Evolutionary conservation across 768 basidiomycete species (phyloP).

Genomic region (Boletus barrowsii): DNA sequence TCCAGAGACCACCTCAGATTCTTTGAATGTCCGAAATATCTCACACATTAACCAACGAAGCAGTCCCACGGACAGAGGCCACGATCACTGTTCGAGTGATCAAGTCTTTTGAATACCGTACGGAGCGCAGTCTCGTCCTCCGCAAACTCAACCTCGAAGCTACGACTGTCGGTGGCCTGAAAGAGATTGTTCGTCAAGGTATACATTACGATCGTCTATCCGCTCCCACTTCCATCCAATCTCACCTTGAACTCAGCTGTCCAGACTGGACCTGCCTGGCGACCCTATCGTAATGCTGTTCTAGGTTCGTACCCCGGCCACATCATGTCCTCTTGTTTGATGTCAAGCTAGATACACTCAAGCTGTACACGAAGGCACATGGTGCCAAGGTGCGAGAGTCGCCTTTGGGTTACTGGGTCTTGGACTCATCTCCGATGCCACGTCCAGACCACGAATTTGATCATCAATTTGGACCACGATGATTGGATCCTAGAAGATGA

Average conservation of each 20-base stretch:
- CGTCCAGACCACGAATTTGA: conserved; percentile 86
- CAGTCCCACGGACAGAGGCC: conserved; percentile 67
- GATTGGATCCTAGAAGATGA: conserved; percentile 86
- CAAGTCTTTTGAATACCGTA: conserved; percentile 92
- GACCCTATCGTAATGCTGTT: conserved; percentile 72
- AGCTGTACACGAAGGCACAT: conserved; percentile 92
- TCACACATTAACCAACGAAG: conserved; percentile 57
- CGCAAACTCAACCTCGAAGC: conserved; percentile 75
- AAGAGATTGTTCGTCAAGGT: conserved; percentile 70
- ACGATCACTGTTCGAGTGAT: conserved; percentile 90
- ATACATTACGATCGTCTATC: conserved; percentile 11
- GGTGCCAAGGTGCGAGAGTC: conserved; percentile 71
- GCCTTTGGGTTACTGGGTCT: neutral
- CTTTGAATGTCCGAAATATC: conserved; percentile 35
- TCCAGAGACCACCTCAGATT: neutral
- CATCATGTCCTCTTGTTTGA: neutral
- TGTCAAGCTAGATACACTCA: conserved; percentile 72
- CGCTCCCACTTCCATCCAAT: neutral
- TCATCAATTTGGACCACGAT: conserved; percentile 96
- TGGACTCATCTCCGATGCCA: neutral
- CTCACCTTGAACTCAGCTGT: conserved; percentile 48
- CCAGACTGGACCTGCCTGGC: conserved; percentile 76
- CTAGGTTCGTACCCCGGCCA: conserved; percentile 50
- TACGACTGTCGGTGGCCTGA: conserved; percentile 77
- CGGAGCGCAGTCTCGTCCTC: conserved; percentile 83